phyloP scores from a whole-genome alignment of 2,329 filamentous ascomycete genomes.

The Sclerotinia sclerotiorum region DNA sequence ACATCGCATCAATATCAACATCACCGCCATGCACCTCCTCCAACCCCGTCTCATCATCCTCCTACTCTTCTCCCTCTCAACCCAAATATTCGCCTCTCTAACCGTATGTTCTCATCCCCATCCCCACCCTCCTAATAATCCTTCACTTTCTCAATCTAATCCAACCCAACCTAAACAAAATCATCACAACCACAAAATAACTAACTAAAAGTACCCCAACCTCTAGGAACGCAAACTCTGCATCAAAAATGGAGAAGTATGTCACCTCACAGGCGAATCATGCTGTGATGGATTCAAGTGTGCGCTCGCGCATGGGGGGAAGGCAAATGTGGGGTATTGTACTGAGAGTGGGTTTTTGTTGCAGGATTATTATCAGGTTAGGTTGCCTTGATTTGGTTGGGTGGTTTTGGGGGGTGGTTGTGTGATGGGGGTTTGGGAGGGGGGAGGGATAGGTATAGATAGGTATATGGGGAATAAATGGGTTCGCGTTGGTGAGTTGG shows the following conservation, averaged over 20 bases:
- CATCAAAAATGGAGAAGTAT: not conserved
- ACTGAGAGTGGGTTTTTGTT: not conserved
- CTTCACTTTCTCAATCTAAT: not conserved
- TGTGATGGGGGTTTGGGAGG: not conserved
- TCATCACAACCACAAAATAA: too few relatives aligned
- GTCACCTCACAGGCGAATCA: not conserved
- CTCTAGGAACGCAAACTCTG: not conserved
- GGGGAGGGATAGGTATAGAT: too few relatives aligned
- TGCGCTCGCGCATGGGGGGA: conserved; percentile 15
- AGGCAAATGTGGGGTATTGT: conserved; percentile 8
- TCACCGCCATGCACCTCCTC: not conserved
- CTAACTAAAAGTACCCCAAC: too few relatives aligned
- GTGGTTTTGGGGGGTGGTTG: accelerated
- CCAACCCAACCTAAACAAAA: not conserved
- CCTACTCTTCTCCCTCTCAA: not conserved
- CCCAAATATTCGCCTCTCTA: not conserved
- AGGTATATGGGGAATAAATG: too few relatives aligned
- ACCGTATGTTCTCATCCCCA: not conserved
- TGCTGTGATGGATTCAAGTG: conserved; percentile 10
- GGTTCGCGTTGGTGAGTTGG: too few relatives aligned
- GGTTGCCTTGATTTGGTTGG: not conserved
- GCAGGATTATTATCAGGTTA: conserved; percentile 1
- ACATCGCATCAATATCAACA: not conserved
- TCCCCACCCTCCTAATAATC: too few relatives aligned
- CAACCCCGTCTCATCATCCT: not conserved